Conservation (phyloP, 208 protist species). For the Crithidia mellificae region DNA sequence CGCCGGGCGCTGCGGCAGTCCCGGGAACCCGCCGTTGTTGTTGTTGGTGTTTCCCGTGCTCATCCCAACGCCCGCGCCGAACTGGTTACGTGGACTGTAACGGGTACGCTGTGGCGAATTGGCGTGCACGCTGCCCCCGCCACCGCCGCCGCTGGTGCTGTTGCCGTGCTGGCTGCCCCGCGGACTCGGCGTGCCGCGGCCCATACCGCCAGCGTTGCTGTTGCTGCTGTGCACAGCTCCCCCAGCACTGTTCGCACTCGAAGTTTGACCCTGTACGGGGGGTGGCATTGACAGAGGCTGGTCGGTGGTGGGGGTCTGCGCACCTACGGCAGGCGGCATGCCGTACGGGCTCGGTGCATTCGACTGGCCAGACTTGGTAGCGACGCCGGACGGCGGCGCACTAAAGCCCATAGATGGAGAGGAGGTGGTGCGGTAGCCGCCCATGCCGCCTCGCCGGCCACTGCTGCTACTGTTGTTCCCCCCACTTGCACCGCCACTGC, state of each 20-base stretch:
- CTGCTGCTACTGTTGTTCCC: not conserved
- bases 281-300: not conserved
- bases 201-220: not conserved
- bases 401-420: not conserved
- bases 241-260: not conserved
- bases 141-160: constrained; percentile 7
- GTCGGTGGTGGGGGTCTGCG: not conserved
- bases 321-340: not conserved
- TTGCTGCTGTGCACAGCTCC: not conserved
- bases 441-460: not conserved
- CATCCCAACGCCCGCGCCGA: not conserved
- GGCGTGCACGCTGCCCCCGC: constrained; percentile 12
- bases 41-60: not conserved
- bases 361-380: too few species aligned
- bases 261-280: not conserved
- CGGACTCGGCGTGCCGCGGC: constrained; percentile 17
- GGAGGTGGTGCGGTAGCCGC: constrained; percentile 3
- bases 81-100: constrained; percentile 17
- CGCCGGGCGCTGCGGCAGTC: constrained; percentile 9
- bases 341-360: too few species aligned
- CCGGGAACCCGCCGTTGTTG: constrained; percentile 11
- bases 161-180: constrained; percentile 23
- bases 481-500: not conserved
- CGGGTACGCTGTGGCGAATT: constrained; percentile 14
- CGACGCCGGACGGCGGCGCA: not conserved